phyloP scores from a whole-genome alignment of 352 stramenopile species.

The Phytophthora pinifolia region DNA sequence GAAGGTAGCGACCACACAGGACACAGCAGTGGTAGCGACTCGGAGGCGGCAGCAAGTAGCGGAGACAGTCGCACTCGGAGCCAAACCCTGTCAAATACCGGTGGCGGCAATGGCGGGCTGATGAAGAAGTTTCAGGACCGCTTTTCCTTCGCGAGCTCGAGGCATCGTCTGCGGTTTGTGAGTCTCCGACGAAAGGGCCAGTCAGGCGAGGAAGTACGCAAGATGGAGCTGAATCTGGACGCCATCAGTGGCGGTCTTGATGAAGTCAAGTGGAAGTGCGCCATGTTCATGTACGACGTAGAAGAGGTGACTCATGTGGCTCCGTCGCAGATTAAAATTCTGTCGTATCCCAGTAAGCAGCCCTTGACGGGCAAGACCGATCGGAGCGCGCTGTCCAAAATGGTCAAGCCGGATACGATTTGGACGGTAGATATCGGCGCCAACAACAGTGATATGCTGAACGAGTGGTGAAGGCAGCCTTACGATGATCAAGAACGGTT shows the following conservation, averaged over 20 bases:
- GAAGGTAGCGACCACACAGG: constrained; percentile 42
- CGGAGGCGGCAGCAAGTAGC: constrained; percentile 23
- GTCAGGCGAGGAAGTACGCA: constrained; percentile 66
- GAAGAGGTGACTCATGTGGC: constrained; percentile 80
- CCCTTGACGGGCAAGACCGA: constrained; percentile 64
- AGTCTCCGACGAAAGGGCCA: constrained; percentile 69
- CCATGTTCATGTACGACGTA: constrained; percentile 79
- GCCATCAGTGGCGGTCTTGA: constrained; percentile 81
- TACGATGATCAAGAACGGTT: background rate
- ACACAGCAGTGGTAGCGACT: constrained; percentile 50
- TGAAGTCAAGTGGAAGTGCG: constrained; percentile 88
- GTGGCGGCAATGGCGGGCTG: constrained; percentile 42
- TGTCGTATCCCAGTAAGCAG: constrained; percentile 73
- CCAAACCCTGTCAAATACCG: constrained; percentile 22
- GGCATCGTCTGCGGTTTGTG: constrained; percentile 48
- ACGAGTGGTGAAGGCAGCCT: constrained; percentile 43
- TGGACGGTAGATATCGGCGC: constrained; percentile 86
- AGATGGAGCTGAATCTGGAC: constrained; percentile 83
- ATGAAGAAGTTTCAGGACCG: constrained; percentile 85
- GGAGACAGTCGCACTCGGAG: constrained; percentile 22
- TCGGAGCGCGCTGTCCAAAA: constrained; percentile 65
- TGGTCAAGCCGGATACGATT: constrained; percentile 73
- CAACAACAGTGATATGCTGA: constrained; percentile 62
- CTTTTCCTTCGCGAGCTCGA: constrained; percentile 64
- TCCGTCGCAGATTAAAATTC: constrained; percentile 79